A percentile compares a stretch with the other conserved stretches of the same genome.
Evolutionary conservation across 768 basidiomycete species (phyloP).

Genomic region (Erythrobasidium yunnanense): DNA sequence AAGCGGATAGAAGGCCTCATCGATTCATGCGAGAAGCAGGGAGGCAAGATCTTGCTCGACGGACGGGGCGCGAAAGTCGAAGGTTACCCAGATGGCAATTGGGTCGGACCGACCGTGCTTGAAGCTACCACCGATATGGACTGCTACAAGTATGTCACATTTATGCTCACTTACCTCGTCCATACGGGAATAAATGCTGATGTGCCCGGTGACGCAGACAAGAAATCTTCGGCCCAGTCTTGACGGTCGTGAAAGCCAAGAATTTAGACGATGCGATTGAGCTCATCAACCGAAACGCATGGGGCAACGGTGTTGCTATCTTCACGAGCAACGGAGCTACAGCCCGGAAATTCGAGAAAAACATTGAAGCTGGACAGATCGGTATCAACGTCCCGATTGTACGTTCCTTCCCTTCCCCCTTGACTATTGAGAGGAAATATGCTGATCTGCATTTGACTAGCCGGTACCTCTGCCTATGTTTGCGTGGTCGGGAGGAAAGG

Average conservation of each 20-base stretch:
- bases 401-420: neutral
- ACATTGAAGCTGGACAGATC: slow-evolving; percentile 63
- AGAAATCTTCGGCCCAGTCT: slow-evolving; percentile 89
- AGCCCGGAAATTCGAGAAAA: slow-evolving; percentile 79
- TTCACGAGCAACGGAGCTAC: slow-evolving; percentile 95
- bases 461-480: slow-evolving; percentile 88
- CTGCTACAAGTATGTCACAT: slow-evolving; percentile 61
- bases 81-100: slow-evolving; percentile 77
- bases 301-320: slow-evolving; percentile 79
- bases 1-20: slow-evolving; percentile 64
- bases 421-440: neutral
- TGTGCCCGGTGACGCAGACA: slow-evolving; percentile 48
- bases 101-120: slow-evolving; percentile 83
- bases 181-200: neutral
- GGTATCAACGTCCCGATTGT: slow-evolving; percentile 56
- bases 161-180: neutral
- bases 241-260: slow-evolving; percentile 64
- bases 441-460: slow-evolving; percentile 53
- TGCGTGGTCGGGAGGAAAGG: slow-evolving; percentile 75
- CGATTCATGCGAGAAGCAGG: slow-evolving; percentile 51
- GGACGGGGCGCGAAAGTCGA: slow-evolving; percentile 61
- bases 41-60: slow-evolving; percentile 75
- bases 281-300: slow-evolving; percentile 77
- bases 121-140: slow-evolving; percentile 72
- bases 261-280: slow-evolving; percentile 80